phyloP scores from a whole-genome alignment of 306 rosid genomes.

The Inga oerstediana region DNA sequence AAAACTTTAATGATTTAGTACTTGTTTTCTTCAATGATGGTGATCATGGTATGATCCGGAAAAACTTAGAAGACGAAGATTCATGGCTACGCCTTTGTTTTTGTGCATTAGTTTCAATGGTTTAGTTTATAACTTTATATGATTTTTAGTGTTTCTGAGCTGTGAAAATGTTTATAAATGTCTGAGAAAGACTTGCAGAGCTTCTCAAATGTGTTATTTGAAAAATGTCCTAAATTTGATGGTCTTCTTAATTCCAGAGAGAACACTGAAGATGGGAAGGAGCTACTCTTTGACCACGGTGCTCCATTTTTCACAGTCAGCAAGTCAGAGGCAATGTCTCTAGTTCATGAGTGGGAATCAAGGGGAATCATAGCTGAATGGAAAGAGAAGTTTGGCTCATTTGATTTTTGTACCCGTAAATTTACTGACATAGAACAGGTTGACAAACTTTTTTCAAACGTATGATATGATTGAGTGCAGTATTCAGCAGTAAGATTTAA shows the following conservation, averaged over 20 bases:
- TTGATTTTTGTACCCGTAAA: slow-evolving; percentile 61
- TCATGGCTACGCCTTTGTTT: neutral
- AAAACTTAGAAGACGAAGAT: neutral
- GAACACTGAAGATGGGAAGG: slow-evolving; percentile 81
- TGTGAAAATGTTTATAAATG: neutral
- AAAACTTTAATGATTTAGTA: neutral
- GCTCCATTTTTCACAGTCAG: slow-evolving; percentile 79
- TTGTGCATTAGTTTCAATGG: neutral
- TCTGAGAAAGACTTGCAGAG: neutral
- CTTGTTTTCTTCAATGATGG: slow-evolving; percentile 4
- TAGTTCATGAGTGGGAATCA: slow-evolving; percentile 81
- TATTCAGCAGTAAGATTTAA: neutral
- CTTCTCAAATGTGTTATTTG: slow-evolving; percentile 5
- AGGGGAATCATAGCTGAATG: slow-evolving; percentile 79
- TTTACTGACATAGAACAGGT: slow-evolving; percentile 70
- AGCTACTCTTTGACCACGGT: slow-evolving; percentile 86
- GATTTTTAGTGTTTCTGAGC: slow-evolving; percentile 21
- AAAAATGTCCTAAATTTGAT: slow-evolving; percentile 26
- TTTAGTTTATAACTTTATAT: neutral
- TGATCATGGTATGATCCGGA: slow-evolving; percentile 4
- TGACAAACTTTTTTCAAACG: slow-evolving; percentile 16
- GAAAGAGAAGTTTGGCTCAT: slow-evolving; percentile 72
- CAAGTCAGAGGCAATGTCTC: slow-evolving; percentile 50
- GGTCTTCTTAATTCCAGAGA: slow-evolving; percentile 45
- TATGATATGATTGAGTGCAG: slow-evolving; percentile 13